Percentiles rank a stretch among this genome's conserved stretches.
Conservation (phyloP, 306 rosid genomes). For the Canavalia ensiformis region DNA sequence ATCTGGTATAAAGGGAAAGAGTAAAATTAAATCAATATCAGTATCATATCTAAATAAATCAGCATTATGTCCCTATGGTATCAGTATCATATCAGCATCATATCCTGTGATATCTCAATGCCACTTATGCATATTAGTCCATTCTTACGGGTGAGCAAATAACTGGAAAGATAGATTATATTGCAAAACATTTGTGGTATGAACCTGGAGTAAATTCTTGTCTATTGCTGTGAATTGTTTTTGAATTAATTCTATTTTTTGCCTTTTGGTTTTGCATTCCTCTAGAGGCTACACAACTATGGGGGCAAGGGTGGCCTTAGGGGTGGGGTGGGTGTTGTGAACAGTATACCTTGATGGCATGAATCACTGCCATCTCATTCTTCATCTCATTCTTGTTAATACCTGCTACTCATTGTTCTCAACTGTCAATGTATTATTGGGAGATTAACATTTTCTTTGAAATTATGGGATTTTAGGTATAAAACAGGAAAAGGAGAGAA, state of each 20-base stretch:
- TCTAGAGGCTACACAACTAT: constrained; percentile 6
- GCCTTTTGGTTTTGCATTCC: not conserved
- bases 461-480: not conserved
- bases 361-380: not conserved
- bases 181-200: constrained; percentile 7
- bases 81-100: too few species aligned
- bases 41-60: too few species aligned
- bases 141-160: constrained; percentile 20
- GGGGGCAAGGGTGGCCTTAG: not conserved
- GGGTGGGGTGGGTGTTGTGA: not conserved
- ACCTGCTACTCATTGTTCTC: constrained; percentile 11
- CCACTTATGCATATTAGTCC: not conserved
- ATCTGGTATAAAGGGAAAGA: too few species aligned
- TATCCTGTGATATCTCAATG: too few species aligned
- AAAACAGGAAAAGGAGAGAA: not conserved
- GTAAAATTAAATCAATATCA: too few species aligned
- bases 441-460: not conserved
- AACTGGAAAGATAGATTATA: constrained; percentile 14
- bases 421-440: not conserved
- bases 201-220: not conserved
- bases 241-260: not conserved
- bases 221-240: not conserved
- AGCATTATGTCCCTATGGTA: too few species aligned
- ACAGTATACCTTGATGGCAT: not conserved
- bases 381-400: not conserved